Conservation (phyloP, 257 asterid species). For the Anisodus acutangulus region DNA sequence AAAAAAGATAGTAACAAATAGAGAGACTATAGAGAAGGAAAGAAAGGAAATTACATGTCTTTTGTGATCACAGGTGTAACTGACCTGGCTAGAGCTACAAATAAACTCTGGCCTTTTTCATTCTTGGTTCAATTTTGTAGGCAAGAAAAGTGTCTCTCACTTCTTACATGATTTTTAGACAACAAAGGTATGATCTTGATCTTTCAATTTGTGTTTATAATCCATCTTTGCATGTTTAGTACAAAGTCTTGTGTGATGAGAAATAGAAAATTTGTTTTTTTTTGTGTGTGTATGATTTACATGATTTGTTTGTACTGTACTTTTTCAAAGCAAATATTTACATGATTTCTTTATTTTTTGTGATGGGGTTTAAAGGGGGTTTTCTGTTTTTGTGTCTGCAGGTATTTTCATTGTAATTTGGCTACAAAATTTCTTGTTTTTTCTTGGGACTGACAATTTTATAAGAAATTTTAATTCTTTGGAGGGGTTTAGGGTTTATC, state of each 20-base stretch:
- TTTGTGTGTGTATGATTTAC: not conserved
- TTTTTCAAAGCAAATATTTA: not conserved
- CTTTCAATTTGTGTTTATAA: not conserved
- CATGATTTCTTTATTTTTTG: not conserved
- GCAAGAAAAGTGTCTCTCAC: constrained; percentile 21
- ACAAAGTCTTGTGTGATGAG: not conserved
- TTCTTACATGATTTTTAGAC: constrained; percentile 41
- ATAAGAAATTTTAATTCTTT: not conserved
- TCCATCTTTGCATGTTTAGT: not conserved
- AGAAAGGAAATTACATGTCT: constrained; percentile 30
- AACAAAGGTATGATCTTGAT: constrained; percentile 40
- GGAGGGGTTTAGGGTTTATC: constrained; percentile 25
- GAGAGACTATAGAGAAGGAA: not conserved
- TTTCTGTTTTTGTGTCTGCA: constrained; percentile 27
- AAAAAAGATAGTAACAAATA: too few relatives aligned
- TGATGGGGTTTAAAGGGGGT: constrained; percentile 30
- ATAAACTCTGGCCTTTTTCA: constrained; percentile 21
- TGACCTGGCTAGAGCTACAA: constrained; percentile 32
- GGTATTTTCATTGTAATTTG: constrained; percentile 29
- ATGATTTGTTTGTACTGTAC: not conserved
- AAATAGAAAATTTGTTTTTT: not conserved
- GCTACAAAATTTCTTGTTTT: not conserved
- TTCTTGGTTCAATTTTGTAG: constrained; percentile 2
- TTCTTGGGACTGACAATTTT: constrained; percentile 33
- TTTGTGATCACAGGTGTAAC: constrained; percentile 23